Evolutionary conservation across 2,329 filamentous ascomycete genomes (phyloP), one percentile per base, ranked within the genome.

Genomic region (Talaromyces sp.): DNA sequence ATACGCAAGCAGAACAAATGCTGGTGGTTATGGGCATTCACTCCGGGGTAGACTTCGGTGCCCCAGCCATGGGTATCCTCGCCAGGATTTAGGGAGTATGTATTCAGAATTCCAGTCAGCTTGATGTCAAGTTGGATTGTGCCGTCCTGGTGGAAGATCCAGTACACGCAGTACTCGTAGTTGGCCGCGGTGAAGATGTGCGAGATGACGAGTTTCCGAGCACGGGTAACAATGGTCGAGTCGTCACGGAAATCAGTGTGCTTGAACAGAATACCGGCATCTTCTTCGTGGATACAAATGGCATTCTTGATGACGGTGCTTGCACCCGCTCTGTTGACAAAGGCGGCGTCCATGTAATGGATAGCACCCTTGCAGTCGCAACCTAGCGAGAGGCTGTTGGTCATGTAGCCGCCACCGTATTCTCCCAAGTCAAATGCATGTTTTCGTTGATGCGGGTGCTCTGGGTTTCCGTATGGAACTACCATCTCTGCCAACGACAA

Each of bases 131-230:
- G 88, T 78, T 96, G 92, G 65, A 96, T 88, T 0, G 92, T 96
- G 42, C 92, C 93, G 68, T 96, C 93, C 75, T 95, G 92, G 74
- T 93, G 91, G 79, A 96, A 92, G 67, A 92, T 88, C 92, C 91
- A 96, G 80, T 93, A 88, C 7, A 86, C 82, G 70, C 88, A 89
- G 77, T 97, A 97, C 75, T 97, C 93, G 77, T 97, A 97, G 80
- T 97, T 97, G 28, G 93, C 93, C 0, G 93, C 93, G 0, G 93
- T 97, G 78, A 97, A 96, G 71, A 96, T 89, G 68, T 96, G 92
- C 66, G 92, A 92, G 66, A 97, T 83, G 71, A 96, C 84, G 62
- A 97, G 84, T 73, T 95, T 96, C 59, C 92, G 86, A 1, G 88
- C 92, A 28, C 93, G 88, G 0, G 92, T 96, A 4, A 96, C 90